Evolutionary conservation across 1,284 basidiomycete genomes (phyloP), one percentile per base, ranked within the genome.

Genomic region (Mrakiaceae sp.): DNA sequence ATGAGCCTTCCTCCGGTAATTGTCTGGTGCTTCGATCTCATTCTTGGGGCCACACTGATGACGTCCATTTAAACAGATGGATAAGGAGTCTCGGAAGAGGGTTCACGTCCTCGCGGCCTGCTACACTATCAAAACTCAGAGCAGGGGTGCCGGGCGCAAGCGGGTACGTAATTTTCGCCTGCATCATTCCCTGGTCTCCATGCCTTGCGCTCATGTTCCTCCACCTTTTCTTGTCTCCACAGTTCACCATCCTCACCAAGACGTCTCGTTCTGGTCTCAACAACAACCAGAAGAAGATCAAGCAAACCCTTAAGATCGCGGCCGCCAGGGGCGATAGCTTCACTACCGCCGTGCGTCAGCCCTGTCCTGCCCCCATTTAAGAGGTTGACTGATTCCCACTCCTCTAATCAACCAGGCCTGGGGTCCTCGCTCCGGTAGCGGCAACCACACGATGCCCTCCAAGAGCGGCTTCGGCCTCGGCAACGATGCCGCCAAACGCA

Each of bases 51-150:
- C 27, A 27, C 27, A 27, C 27, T 27, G 27, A 27, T 27, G 27
- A 27, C 27, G 27, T 27, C 27, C 27, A 27, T 27, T 27, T 27
- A 27, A 27, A 27, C 27, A 27, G 3, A 86, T 88, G 78, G 80
- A 83, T 69, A 90, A 87, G 75, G 78, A 78, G 64, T 82, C 81
- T 63, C 79, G 91, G 68, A 84, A 82, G 76, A 78, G 78, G 63
- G 81, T 92, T 0, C 92, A 96, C 72, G 82, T 89, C 71, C 76
- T 94, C 68, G 90, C 90, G 11, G 68, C 74, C 6, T 84, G 83
- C 63, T 94, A 93, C 74, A 81, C 81, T 39, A 68, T 96, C 73
- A 87, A 86, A 76, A 90, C 87, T 67, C 72, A 81, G 69, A 90
- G 87, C 71, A 84, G 85, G 67, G 90, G 90, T 0, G 78, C 80